Evolutionary conservation across 148 eudicot genomes (phyloP).

Genomic region (Amaranthus cruentus): DNA sequence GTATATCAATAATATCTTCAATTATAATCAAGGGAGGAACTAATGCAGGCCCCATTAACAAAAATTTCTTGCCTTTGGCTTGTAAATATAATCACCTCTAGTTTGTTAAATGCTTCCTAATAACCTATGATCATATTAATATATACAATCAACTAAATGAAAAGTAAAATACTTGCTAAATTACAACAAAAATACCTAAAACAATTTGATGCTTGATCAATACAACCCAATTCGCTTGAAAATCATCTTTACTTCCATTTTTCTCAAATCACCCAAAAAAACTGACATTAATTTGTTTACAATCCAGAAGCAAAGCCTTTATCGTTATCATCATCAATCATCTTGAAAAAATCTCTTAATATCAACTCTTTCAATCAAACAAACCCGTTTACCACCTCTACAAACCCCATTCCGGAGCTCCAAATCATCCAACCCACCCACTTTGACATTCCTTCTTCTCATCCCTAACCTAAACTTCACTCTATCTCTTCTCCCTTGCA

Average conservation of each 20-base stretch:
- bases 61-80: too few species aligned
- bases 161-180: too few species aligned
- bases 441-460: conserved; percentile 6
- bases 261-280: neutral
- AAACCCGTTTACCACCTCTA: conserved; percentile 41
- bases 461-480: conserved; percentile 39
- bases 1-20: too few species aligned
- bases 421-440: conserved; percentile 20
- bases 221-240: too few species aligned
- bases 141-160: too few species aligned
- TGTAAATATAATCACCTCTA: too few species aligned
- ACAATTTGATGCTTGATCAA: too few species aligned
- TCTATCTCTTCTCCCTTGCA: conserved; percentile 36
- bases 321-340: conserved; percentile 8
- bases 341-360: neutral
- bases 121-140: too few species aligned
- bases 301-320: neutral
- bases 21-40: too few species aligned
- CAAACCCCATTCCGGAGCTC: conserved; percentile 37
- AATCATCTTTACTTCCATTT: neutral
- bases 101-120: too few species aligned
- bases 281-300: neutral
- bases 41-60: too few species aligned
- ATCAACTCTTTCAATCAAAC: conserved; percentile 17
- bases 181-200: too few species aligned